Evolutionary conservation across 441 rosid genomes (phyloP), one percentile per base, ranked within the genome.

Genomic region (Manihot esculenta): DNA sequence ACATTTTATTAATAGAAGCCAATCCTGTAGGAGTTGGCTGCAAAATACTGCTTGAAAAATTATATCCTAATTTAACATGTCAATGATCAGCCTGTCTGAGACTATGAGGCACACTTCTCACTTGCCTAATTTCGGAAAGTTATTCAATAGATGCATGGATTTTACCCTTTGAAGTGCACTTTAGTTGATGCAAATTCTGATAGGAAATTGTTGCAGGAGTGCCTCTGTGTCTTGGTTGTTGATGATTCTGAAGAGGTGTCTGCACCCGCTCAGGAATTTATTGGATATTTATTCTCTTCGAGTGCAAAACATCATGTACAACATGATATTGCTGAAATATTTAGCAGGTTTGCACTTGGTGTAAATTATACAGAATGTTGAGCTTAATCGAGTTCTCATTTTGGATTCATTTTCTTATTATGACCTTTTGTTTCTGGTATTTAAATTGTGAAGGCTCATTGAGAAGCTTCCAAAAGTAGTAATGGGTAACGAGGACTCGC

Each of bases 401-500:
- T 71, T 68, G 42, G 20, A 27, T 42, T 33, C 21, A 15, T 35
- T 76, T 72, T 71, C 72, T 44, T 44, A 51, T 42, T 68, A 26
- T 53, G 15, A 27, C 5, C 27, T 66, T 62, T 66, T 33, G 5
- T 48, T 65, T 66, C 69, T 55, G 44, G 24, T 68, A 78, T 63
- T 42, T 63, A 18, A 62, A 62, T 53, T 48, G 7, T 71, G 62
- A 62, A 95, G 99, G 87, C 85, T 93, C 41, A 75, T 88, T 75
- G 97, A 91, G 79, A 91, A 84, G 90, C 97, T 95, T 74, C 99
- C 98, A 47, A 88, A 89, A 82, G 88, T 84, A 70, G 85, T 93
- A 77, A 85, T 95, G 69, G 86, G 86, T 64, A 86, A 80, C 78
- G 93, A 91, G 71, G 97, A 95, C 68, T 74, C 88, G 42, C 77